A percentile compares a stretch with the other conserved stretches of the same genome.
Evolutionary conservation across 2,329 filamentous ascomycete genomes (phyloP).

Genomic region (Fusarium hainanense): DNA sequence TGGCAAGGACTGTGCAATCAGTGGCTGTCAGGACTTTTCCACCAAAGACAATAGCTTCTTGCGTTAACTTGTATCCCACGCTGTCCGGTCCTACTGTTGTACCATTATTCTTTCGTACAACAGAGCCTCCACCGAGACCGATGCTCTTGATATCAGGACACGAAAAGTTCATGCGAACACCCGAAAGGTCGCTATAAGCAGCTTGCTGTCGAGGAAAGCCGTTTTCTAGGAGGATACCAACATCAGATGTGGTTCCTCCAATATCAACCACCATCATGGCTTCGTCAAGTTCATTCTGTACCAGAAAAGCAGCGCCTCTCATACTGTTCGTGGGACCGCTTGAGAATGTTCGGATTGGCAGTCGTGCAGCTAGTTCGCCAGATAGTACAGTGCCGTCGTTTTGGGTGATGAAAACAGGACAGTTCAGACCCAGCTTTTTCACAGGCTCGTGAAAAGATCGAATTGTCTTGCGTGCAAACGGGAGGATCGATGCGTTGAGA

Average conservation of each 20-base stretch:
- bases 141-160: conserved; percentile 69
- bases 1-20: conserved; percentile 59
- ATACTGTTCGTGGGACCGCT: conserved; percentile 73
- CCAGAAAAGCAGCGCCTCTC: conserved; percentile 70
- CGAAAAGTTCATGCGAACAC: conserved; percentile 71
- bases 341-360: conserved; percentile 71
- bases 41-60: conserved; percentile 67
- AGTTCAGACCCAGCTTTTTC: conserved; percentile 59
- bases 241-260: conserved; percentile 74
- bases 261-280: conserved; percentile 72
- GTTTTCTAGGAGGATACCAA: conserved; percentile 68
- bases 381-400: conserved; percentile 72
- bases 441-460: conserved; percentile 65
- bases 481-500: conserved; percentile 70
- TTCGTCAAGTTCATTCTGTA: conserved; percentile 51
- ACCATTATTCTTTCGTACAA: conserved; percentile 56
- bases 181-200: conserved; percentile 70
- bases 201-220: conserved; percentile 73
- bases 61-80: conserved; percentile 67
- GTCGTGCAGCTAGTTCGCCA: conserved; percentile 62
- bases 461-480: conserved; percentile 68
- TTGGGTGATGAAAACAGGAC: conserved; percentile 70
- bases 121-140: conserved; percentile 68
- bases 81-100: conserved; percentile 69
- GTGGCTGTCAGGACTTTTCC: conserved; percentile 69